phyloP scores from a whole-genome alignment of 345 rosid species.

The Gossypioides kirkii region DNA sequence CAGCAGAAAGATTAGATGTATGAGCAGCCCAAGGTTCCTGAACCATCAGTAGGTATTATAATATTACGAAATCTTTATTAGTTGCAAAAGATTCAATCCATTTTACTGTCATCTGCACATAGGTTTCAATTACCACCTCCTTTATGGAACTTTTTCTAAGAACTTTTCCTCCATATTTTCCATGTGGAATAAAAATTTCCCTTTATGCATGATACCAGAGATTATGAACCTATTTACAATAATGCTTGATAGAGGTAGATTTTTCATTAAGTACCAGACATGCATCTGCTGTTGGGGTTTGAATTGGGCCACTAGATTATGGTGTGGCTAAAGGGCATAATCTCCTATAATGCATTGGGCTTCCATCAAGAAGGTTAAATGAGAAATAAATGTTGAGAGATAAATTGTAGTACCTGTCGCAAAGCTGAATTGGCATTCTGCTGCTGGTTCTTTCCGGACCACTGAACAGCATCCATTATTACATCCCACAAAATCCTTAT shows the following conservation, averaged over 20 bases:
- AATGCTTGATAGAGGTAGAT: not conserved
- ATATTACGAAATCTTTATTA: not conserved
- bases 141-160: not conserved
- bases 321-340: no score
- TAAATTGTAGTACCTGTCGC: constrained; percentile 53
- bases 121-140: not conserved
- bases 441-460: constrained; percentile 99
- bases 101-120: constrained; percentile 3
- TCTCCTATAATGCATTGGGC: not conserved
- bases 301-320: not conserved
- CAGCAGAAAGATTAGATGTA: not conserved
- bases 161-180: not conserved
- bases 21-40: not conserved
- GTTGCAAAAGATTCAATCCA: not conserved
- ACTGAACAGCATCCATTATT: constrained; percentile 96
- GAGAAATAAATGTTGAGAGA: not conserved
- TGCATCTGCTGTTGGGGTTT: not conserved
- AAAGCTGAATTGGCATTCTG: constrained; percentile 85
- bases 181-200: not conserved
- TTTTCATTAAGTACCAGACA: not conserved
- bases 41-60: not conserved
- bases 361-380: not conserved
- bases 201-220: not conserved
- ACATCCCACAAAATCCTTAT: constrained; percentile 91
- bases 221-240: not conserved